phyloP scores from a whole-genome alignment of 495 filamentous ascomycete genomes.

The Xylaria grammica region DNA sequence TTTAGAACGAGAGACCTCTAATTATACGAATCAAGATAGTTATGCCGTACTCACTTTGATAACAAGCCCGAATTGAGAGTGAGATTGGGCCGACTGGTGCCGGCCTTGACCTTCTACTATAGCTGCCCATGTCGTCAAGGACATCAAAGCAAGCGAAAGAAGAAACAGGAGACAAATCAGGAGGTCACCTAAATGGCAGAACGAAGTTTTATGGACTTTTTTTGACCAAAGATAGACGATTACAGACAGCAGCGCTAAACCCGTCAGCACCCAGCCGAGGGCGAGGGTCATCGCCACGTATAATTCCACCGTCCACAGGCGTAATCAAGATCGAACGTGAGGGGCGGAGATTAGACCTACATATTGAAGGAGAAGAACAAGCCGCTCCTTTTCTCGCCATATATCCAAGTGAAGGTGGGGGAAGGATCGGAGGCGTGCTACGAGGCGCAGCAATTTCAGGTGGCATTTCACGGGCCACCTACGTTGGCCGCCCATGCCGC shows the following conservation, averaged over 20 bases:
- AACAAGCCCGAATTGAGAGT: constrained; percentile 8
- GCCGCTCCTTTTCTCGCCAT: background rate
- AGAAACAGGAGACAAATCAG: constrained; percentile 1
- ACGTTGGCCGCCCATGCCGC: no score
- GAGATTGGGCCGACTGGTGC: constrained; percentile 4
- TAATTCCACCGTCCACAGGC: background rate
- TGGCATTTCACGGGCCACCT: no score
- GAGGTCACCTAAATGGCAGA: background rate
- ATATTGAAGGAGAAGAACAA: background rate
- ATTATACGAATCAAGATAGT: no score
- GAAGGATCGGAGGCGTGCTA: background rate
- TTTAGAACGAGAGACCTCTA: background rate
- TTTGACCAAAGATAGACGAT: constrained; percentile 3
- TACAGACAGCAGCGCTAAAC: background rate
- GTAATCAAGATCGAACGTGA: background rate
- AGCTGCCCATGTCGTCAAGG: constrained; percentile 7
- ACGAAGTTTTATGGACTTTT: background rate
- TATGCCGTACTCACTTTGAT: constrained; percentile 1
- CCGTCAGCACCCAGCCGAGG: constrained; percentile 7
- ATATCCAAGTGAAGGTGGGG: background rate
- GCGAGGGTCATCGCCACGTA: constrained; percentile 4
- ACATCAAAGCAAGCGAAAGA: constrained; percentile 1
- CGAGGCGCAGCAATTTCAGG: background rate
- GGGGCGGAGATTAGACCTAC: background rate
- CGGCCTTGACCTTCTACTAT: constrained; percentile 10